Base-by-base conservation (phyloP, 805 yeast genomes). In the Wickerhamomyces xylosicus region DNA sequence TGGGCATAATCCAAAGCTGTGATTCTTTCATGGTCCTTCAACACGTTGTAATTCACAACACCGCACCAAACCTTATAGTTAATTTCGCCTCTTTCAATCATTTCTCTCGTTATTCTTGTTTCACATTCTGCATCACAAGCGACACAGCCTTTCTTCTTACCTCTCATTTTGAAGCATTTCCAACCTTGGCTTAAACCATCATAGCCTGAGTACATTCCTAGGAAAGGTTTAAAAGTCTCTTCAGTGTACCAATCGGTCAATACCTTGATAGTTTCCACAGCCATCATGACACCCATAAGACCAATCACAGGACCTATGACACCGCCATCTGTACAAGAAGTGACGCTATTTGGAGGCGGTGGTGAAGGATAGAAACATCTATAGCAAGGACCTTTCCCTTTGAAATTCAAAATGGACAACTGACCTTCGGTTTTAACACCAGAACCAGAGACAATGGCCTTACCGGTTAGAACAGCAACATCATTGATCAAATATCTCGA, bases 251-350 rank as follows among this genome's bases (percentile, higher is more conserved):
- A 63, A 0, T 71, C 78, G 3, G 80, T 66, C 2, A 85, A 51
- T 7, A 90, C 65, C 54, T 90, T 89, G 19, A 94, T 69, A 0
- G 95, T 69, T 52, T 92, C 98, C 17, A 82, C 61, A 0, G 96
- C 95, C 83, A 92, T 90, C 67, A 84, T 69, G 0, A 77, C 67
- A 9, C 98, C 99, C 54, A 90, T 75, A 1, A 86, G 50, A 0
- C 98, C 99, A 40, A 92, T 94, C n/a, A 89, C 92, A 0, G 97
- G 95, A 0, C 98, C 98, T 19, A 92, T 58, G 1, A 90, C 94
- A 5, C 97, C 97, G 3, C 95, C 95, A 58, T 87, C 97, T 13
- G 84, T 74, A 51, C 99, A 92, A 0, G 94, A 72, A 0, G 86
- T 73, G 1, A 89, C 86, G 2, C 83, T 67, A 42, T 75, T 79